A percentile compares a stretch with the other conserved stretches of the same genome.
phyloP scores from a whole-genome alignment of 441 rosid species.

The Pelargonium australe region DNA sequence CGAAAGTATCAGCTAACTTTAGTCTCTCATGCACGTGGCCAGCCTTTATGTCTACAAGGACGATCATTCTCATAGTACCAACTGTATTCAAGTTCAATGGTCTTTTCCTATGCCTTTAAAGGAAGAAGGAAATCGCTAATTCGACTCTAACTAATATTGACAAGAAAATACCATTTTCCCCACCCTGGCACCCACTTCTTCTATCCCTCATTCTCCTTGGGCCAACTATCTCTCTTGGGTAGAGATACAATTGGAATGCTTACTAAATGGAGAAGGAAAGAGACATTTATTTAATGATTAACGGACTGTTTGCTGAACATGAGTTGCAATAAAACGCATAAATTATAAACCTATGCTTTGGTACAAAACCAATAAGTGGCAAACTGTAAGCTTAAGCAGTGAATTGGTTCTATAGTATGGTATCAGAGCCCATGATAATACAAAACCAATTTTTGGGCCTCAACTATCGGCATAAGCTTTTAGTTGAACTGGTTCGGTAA shows the following conservation, averaged over 20 bases:
- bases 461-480: too few species aligned
- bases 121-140: background rate
- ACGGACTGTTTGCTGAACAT: too few species aligned
- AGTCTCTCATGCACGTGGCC: too few species aligned
- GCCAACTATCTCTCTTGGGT: background rate
- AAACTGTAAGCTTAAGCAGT: background rate
- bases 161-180: background rate
- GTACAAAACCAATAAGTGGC: background rate
- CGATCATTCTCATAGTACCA: too few species aligned
- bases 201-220: background rate
- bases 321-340: background rate
- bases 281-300: too few species aligned
- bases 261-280: too few species aligned
- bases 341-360: background rate
- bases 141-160: background rate
- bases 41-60: too few species aligned
- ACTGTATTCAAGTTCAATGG: too few species aligned
- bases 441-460: too few species aligned
- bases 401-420: background rate
- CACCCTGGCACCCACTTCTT: background rate
- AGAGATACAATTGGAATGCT: background rate
- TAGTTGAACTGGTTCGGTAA: too few species aligned
- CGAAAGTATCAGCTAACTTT: too few species aligned
- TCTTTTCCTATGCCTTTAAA: too few species aligned
- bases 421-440: background rate